Evolutionary conservation across 768 basidiomycete species (phyloP).

Genomic region (Sistotremastrum suecicum): DNA sequence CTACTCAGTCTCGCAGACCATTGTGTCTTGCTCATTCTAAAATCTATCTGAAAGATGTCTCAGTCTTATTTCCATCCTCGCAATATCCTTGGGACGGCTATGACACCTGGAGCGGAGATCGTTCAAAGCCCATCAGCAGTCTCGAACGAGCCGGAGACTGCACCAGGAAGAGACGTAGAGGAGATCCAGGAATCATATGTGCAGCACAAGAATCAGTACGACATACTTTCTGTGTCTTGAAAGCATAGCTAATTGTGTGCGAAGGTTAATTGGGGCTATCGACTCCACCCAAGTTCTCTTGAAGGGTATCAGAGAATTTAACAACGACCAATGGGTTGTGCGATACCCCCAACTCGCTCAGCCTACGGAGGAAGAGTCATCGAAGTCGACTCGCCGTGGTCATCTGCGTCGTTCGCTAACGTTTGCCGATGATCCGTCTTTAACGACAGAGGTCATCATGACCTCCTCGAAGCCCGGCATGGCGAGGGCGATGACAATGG

Average conservation of each 20-base stretch:
- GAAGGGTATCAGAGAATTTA: constrained; percentile 61
- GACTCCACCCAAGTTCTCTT: constrained; percentile 57
- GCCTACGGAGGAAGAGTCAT: constrained; percentile 10
- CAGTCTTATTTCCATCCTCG: no score
- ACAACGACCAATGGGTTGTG: constrained; percentile 76
- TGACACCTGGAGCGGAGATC: no score
- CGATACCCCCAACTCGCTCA: constrained; percentile 62
- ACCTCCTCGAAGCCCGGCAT: constrained; percentile 28
- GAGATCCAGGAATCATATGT: constrained; percentile 68
- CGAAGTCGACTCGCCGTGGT: constrained; percentile 24
- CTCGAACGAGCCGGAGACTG: neutral
- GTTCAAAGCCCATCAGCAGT: no score
- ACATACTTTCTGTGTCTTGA: neutral
- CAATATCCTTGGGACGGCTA: no score
- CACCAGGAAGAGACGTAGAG: constrained; percentile 27
- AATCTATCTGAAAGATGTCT: no score
- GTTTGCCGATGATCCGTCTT: constrained; percentile 71
- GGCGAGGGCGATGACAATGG: constrained; percentile 40
- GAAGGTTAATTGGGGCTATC: constrained; percentile 65
- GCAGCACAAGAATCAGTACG: constrained; percentile 62
- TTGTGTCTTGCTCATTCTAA: no score
- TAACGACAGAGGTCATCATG: constrained; percentile 51
- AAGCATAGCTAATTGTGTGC: constrained; percentile 3
- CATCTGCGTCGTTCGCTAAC: constrained; percentile 55
- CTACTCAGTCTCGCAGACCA: no score